These are phyloP conservation scores for Gossypium thurberi DNA, from an alignment of 345 rosid species.

Conservation along the genomic window DNA sequence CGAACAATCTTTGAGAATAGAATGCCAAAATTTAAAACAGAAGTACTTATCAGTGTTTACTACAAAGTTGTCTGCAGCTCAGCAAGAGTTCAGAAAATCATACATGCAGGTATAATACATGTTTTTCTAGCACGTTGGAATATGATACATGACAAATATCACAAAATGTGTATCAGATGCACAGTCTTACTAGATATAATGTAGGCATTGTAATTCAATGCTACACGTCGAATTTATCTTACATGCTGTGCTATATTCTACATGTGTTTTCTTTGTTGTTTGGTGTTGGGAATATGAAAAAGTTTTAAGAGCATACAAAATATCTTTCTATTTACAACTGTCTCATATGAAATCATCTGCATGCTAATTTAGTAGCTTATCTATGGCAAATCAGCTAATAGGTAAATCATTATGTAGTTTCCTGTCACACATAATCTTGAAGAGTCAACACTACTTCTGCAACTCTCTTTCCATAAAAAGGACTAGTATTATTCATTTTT, in stretches of 20 bases:
- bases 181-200: background rate
- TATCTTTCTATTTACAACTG: background rate
- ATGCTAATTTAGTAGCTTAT: background rate
- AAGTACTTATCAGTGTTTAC: constrained; percentile 71
- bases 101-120: constrained; percentile 51
- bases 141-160: background rate
- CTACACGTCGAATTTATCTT: background rate
- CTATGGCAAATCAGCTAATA: background rate
- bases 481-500: background rate
- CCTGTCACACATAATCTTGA: background rate
- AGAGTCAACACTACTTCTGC: background rate
- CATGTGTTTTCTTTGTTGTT: background rate
- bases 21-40: constrained; percentile 55
- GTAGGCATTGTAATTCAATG: background rate
- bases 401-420: background rate
- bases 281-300: background rate
- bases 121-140: background rate
- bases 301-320: background rate
- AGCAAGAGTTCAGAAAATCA: constrained; percentile 66
- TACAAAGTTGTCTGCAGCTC: constrained; percentile 55
- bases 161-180: background rate
- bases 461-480: background rate
- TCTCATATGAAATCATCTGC: background rate
- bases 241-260: background rate
- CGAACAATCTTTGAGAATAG: constrained; percentile 30